phyloP scores from a whole-genome alignment of 805 yeast species.

The Candida pseudoglaebosa region DNA sequence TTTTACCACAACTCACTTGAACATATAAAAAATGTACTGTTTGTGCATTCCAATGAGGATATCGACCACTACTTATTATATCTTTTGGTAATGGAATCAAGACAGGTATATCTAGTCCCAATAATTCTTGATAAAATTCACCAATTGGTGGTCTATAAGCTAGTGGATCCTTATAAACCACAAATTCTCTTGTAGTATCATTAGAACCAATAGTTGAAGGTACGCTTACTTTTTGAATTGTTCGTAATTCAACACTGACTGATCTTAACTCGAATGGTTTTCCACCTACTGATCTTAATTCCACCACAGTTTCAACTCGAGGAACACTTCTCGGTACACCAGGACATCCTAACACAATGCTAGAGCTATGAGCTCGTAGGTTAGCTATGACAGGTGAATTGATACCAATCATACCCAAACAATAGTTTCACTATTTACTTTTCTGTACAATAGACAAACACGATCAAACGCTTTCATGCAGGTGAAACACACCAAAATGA shows the following conservation, averaged over 20 bases:
- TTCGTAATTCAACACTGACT: slow-evolving; percentile 45
- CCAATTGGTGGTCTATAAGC: slow-evolving; percentile 38
- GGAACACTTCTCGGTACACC: slow-evolving; percentile 62
- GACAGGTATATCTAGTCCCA: slow-evolving; percentile 59
- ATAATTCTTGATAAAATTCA: slow-evolving; percentile 34
- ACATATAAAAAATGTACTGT: slow-evolving; percentile 46
- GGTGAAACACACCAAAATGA: too few species aligned
- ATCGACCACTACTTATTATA: slow-evolving; percentile 50
- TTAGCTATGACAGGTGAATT: slow-evolving; percentile 27
- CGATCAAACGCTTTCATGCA: slow-evolving; percentile 8
- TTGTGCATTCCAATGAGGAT: slow-evolving; percentile 43
- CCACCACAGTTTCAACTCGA: slow-evolving; percentile 53
- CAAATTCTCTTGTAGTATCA: slow-evolving; percentile 30
- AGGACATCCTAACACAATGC: slow-evolving; percentile 63
- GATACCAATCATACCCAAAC: not conserved
- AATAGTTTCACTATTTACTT: not conserved
- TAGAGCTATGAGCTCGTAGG: slow-evolving; percentile 48
- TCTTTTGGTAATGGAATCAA: slow-evolving; percentile 53
- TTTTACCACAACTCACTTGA: slow-evolving; percentile 28
- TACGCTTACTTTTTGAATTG: slow-evolving; percentile 46
- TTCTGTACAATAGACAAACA: not conserved
- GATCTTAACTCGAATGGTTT: slow-evolving; percentile 44
- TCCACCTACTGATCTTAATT: slow-evolving; percentile 50
- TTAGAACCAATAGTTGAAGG: slow-evolving; percentile 37
- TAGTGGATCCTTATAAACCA: slow-evolving; percentile 31